Evolutionary conservation across 495 filamentous ascomycete genomes (phyloP), one percentile per base, ranked within the genome.

Genomic region (Symbiotaphrina buchneri): DNA sequence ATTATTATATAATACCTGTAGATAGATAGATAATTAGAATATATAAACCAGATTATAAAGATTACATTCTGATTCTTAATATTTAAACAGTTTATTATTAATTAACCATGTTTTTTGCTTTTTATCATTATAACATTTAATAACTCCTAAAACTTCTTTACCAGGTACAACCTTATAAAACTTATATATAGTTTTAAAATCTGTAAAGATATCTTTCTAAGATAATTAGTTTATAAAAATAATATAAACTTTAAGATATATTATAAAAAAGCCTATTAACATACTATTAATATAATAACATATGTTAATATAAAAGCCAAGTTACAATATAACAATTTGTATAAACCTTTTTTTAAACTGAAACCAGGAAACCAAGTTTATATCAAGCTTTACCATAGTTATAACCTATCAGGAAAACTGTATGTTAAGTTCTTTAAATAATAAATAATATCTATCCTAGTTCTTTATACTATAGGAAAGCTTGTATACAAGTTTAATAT

Each of bases 1-100:
- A n/a, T n/a, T n/a, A 25, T 25, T 25, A 25, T 25, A 25, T 25
- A 25, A 25, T 25, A 25, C 22, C 13, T 25, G 13, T 25, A 25
- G 22, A 8, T 8, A 8, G 13, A 25, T 25, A n/a, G n/a, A n/a
- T n/a, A n/a, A n/a, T n/a, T n/a, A n/a, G n/a, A n/a, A n/a, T n/a
- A n/a, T n/a, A n/a, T n/a, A n/a, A n/a, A n/a, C n/a, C n/a, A n/a
- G n/a, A n/a, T n/a, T n/a, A n/a, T n/a, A n/a, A n/a, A n/a, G n/a
- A 8, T 25, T 25, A 25, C 13, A 25, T 25, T 25, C 13, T 25
- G 22, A 25, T 25, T 8, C 13, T 8, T 25, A 25, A 7, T 25
- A 25, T 25, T 25, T 25, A 13, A 8, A 25, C 13, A 25, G 7
- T 25, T 25, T 8, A 8, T 25, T 25, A 8, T 8, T 25, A 8